Conservation (phyloP, 2,329 filamentous ascomycete species). For the Aspergillus oerlinghausenensis region DNA sequence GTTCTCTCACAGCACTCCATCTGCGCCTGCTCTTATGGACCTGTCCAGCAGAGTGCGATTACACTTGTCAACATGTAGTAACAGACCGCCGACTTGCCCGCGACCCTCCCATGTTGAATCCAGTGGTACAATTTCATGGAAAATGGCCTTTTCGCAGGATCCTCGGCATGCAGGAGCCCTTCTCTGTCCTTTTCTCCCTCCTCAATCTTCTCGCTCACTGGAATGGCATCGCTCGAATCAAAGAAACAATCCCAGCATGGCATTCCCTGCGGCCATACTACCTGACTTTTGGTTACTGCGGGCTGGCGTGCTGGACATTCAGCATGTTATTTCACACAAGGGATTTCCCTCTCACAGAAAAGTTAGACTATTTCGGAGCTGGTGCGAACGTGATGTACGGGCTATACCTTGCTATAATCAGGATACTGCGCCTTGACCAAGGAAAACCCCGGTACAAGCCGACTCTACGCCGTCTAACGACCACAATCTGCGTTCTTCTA, state of each 20-base stretch:
- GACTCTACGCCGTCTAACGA: slow-evolving; percentile 68
- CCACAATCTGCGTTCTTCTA: slow-evolving; percentile 62
- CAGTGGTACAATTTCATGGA: slow-evolving; percentile 88
- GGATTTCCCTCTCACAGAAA: slow-evolving; percentile 81
- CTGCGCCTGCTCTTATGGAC: slow-evolving; percentile 87
- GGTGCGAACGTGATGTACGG: slow-evolving; percentile 88
- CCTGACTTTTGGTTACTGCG: slow-evolving; percentile 71
- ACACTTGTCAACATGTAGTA: slow-evolving; percentile 92
- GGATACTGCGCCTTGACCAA: slow-evolving; percentile 77
- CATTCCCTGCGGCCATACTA: slow-evolving; percentile 82
- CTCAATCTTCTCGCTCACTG: slow-evolving; percentile 86
- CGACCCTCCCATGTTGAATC: slow-evolving; percentile 58
- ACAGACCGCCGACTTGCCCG: slow-evolving; percentile 66
- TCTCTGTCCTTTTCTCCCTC: slow-evolving; percentile 86
- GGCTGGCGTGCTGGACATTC: slow-evolving; percentile 78
- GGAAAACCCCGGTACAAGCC: slow-evolving; percentile 43
- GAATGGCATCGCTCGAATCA: slow-evolving; percentile 67
- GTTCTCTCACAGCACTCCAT: slow-evolving; percentile 60
- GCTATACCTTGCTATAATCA: slow-evolving; percentile 75
- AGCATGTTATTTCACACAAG: slow-evolving; percentile 90
- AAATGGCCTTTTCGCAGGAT: slow-evolving; percentile 97
- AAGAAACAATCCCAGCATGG: slow-evolving; percentile 61
- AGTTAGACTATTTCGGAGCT: slow-evolving; percentile 93
- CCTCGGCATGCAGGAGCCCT: slow-evolving; percentile 90
- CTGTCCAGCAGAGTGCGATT: slow-evolving; percentile 93